Evolutionary conservation across 2,329 filamentous ascomycete genomes (phyloP).

Genomic region (Drechslerella stenobrocha): DNA sequence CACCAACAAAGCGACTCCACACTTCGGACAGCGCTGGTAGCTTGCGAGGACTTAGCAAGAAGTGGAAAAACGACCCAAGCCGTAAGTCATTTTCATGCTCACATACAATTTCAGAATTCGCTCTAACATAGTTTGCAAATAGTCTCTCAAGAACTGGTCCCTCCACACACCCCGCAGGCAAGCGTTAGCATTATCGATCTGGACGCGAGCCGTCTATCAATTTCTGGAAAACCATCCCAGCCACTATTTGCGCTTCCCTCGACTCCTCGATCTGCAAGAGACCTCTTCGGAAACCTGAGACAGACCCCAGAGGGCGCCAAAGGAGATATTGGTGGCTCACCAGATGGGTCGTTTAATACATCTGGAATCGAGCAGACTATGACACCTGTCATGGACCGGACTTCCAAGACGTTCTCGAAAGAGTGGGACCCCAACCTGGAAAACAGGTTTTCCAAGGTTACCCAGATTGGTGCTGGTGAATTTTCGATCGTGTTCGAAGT

Average conservation of each 20-base stretch:
- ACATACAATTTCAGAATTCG: neutral
- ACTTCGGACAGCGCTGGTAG: slow-evolving; percentile 41
- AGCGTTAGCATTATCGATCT: slow-evolving; percentile 60
- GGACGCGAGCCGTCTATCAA: slow-evolving; percentile 80
- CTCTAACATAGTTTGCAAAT: slow-evolving; percentile 56
- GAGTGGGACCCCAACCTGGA: slow-evolving; percentile 62
- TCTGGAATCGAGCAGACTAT: slow-evolving; percentile 62
- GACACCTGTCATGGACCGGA: slow-evolving; percentile 72
- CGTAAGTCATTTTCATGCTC: slow-evolving; percentile 17
- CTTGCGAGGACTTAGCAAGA: slow-evolving; percentile 33
- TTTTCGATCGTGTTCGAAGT: slow-evolving; percentile 93
- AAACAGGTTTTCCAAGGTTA: slow-evolving; percentile 75
- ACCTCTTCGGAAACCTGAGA: slow-evolving; percentile 32
- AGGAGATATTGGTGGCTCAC: slow-evolving; percentile 52
- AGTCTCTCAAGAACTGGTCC: slow-evolving; percentile 38
- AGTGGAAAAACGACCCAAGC: slow-evolving; percentile 31
- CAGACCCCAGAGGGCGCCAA: slow-evolving; percentile 30
- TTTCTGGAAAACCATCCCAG: slow-evolving; percentile 61
- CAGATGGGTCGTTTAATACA: slow-evolving; percentile 60
- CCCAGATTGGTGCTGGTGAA: slow-evolving; percentile 80
- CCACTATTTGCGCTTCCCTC: slow-evolving; percentile 34
- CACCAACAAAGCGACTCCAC: slow-evolving; percentile 42
- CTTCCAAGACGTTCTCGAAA: slow-evolving; percentile 61
- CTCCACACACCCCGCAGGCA: slow-evolving; percentile 62
- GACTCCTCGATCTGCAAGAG: slow-evolving; percentile 56